Conservation (phyloP, 106 monocot genomes). For the Dendrobium officinale region DNA sequence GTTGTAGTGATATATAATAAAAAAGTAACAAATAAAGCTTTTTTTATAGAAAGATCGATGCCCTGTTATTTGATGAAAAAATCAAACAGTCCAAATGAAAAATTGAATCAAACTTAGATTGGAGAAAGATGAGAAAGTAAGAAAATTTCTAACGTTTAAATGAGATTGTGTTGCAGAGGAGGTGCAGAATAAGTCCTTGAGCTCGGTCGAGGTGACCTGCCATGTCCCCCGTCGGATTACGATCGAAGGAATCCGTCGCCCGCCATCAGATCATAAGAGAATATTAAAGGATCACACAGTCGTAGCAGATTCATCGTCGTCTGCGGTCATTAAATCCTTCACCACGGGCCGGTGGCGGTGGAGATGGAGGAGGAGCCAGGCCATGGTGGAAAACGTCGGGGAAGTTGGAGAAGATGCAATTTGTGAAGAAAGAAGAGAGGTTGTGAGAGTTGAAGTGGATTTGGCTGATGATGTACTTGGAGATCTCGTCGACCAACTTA, state of each 20-base stretch:
- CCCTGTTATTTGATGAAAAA: too few species aligned
- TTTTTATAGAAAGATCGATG: too few species aligned
- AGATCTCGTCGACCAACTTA: constrained; percentile 53
- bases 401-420: constrained; percentile 40
- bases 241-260: constrained; percentile 1
- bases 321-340: neutral
- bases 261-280: neutral
- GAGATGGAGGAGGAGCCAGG: constrained; percentile 24
- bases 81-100: too few species aligned
- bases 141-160: too few species aligned
- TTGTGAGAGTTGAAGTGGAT: constrained; percentile 30
- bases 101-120: too few species aligned
- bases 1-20: too few species aligned
- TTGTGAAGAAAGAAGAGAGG: constrained; percentile 46
- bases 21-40: too few species aligned
- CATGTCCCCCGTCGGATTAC: neutral
- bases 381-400: constrained; percentile 44
- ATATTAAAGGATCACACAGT: neutral
- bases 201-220: neutral
- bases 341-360: neutral
- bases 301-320: neutral
- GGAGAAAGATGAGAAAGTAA: too few species aligned
- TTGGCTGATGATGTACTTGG: constrained; percentile 41
- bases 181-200: neutral
- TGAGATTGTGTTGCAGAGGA: neutral